phyloP scores from a whole-genome alignment of 192 early-diverging fungal genomes.

The Umbelopsis isabellina region DNA sequence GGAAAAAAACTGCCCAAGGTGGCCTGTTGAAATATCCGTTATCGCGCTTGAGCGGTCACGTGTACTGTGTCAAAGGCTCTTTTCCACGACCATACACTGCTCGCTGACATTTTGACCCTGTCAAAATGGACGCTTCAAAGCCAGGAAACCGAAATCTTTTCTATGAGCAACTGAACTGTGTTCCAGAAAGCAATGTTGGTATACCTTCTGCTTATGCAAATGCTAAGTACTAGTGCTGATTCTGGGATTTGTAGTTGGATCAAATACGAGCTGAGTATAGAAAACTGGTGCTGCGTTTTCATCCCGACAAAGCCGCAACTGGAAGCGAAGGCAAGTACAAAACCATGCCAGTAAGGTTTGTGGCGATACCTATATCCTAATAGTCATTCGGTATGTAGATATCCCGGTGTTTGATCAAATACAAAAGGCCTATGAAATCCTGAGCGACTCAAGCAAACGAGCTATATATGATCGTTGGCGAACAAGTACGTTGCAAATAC shows the following conservation, averaged over 20 bases:
- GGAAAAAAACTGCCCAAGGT: too few species aligned
- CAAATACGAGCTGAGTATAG: constrained; percentile 38
- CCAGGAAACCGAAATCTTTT: not conserved
- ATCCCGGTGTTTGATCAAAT: constrained; percentile 19
- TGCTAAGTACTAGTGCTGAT: not conserved
- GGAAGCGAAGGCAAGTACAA: constrained; percentile 1
- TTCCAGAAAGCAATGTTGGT: constrained; percentile 9
- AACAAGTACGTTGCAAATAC: constrained; percentile 24
- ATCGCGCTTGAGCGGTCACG: not conserved
- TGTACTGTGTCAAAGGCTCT: not conserved
- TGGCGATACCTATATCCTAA: not conserved
- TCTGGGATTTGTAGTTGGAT: constrained; percentile 16
- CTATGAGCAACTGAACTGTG: constrained; percentile 10
- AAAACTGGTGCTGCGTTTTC: constrained; percentile 29
- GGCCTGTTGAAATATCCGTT: too few species aligned
- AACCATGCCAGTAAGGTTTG: not conserved
- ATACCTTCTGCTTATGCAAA: not conserved
- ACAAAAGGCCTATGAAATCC: constrained; percentile 33
- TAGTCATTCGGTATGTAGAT: not conserved
- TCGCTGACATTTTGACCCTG: too few species aligned
- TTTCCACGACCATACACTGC: too few species aligned
- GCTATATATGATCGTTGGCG: constrained; percentile 38
- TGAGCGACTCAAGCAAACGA: constrained; percentile 24
- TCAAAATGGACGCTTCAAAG: not conserved
- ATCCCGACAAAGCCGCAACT: constrained; percentile 33